Conservation (phyloP, 73 alveolate genomes). For the Effrenium voratum region DNA sequence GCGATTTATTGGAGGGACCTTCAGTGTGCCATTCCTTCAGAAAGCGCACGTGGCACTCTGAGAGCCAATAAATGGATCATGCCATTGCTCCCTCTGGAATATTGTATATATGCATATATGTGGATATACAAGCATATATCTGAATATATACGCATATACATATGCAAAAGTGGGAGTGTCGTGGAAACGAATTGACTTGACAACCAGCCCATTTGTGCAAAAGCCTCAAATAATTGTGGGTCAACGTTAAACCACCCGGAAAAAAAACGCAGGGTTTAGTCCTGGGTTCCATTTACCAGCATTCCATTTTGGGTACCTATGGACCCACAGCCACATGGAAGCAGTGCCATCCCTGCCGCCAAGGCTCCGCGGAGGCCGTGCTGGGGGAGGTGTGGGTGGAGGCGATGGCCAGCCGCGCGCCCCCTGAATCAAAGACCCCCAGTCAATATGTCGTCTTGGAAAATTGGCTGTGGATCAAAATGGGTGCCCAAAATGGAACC, state of each 20-base stretch:
- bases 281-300: background rate
- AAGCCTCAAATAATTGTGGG: background rate
- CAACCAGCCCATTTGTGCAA: background rate
- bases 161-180: background rate
- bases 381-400: conserved; percentile 68
- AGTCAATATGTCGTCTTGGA: background rate
- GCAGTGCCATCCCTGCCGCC: background rate
- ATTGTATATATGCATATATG: no score
- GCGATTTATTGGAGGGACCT: no score
- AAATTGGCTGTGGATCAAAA: no score
- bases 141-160: no score
- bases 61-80: no score
- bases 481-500: no score
- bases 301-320: no score
- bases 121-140: no score
- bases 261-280: background rate
- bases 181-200: background rate
- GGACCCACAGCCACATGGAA: no score
- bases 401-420: conserved; percentile 26
- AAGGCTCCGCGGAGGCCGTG: conserved; percentile 13
- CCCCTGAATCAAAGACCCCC: background rate
- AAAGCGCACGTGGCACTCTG: no score
- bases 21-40: no score
- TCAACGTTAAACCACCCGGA: background rate
- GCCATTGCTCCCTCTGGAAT: no score